phyloP scores from a whole-genome alignment of 306 rosid genomes.

The Trifolium subterraneum region DNA sequence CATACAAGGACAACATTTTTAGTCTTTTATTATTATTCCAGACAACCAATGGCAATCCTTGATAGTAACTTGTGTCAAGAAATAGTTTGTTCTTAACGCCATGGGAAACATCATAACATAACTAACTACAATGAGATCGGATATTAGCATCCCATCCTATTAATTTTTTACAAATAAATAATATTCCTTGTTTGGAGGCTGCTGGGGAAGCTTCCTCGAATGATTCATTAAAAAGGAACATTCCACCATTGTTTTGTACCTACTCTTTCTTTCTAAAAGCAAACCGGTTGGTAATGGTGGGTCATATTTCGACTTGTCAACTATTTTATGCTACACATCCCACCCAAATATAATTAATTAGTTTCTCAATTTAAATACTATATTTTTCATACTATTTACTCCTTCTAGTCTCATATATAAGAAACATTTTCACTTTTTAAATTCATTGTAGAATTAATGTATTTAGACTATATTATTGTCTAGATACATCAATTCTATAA shows the following conservation, averaged over 20 bases:
- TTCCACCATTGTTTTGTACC: not conserved
- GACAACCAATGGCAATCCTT: not conserved
- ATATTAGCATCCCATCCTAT: not conserved
- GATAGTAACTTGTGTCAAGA: not conserved
- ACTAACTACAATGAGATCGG: constrained; percentile 3
- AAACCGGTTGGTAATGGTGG: constrained; percentile 1
- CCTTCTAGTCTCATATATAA: too few species aligned
- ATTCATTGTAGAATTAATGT: too few species aligned
- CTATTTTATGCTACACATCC: not conserved
- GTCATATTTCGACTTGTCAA: not conserved
- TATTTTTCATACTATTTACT: not conserved
- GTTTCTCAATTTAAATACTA: too few species aligned
- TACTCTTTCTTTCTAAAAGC: not conserved
- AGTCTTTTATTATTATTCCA: not conserved
- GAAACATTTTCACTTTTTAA: too few species aligned
- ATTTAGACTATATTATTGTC: too few species aligned
- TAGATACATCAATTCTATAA: too few species aligned
- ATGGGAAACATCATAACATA: constrained; percentile 24
- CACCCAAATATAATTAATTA: not conserved
- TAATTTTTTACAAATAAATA: not conserved
- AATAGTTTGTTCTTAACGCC: constrained; percentile 9
- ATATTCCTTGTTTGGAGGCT: not conserved
- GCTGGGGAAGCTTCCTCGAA: constrained; percentile 33
- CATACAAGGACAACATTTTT: not conserved
- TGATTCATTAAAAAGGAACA: constrained; percentile 29